Evolutionary conservation across 1,284 basidiomycete genomes (phyloP).

Genomic region (Dichomitus squalens): DNA sequence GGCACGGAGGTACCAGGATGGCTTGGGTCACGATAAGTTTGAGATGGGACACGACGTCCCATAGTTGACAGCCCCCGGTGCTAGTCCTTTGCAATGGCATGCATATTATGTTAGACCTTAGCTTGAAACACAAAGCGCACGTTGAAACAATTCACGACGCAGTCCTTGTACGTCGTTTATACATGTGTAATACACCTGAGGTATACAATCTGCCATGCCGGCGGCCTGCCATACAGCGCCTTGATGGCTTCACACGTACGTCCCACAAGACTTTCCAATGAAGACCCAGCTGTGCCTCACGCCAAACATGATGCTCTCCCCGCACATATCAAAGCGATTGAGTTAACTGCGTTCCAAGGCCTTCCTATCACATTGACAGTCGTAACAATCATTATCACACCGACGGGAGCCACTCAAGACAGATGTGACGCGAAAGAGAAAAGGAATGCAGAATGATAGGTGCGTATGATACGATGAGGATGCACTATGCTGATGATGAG

Average conservation of each 20-base stretch:
- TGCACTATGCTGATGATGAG: constrained; percentile 25
- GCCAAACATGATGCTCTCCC: neutral
- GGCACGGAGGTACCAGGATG: too few species aligned
- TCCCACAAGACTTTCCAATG: too few species aligned
- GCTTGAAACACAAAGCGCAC: too few species aligned
- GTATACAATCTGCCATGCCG: too few species aligned
- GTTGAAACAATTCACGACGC: too few species aligned
- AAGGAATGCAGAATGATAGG: constrained; percentile 27
- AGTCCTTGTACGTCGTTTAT: too few species aligned
- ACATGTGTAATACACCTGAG: neutral
- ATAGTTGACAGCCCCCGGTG: too few species aligned
- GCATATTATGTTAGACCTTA: too few species aligned
- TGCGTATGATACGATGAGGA: constrained; percentile 29
- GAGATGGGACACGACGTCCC: too few species aligned
- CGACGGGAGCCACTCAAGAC: constrained; percentile 15
- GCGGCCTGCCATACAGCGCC: neutral
- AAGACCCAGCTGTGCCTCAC: neutral
- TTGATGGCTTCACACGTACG: too few species aligned
- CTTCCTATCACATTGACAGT: constrained; percentile 20
- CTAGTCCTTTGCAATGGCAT: too few species aligned
- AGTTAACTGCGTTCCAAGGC: constrained; percentile 13
- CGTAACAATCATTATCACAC: constrained; percentile 10
- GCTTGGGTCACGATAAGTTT: too few species aligned
- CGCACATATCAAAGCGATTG: neutral
- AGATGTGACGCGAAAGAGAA: constrained; percentile 20